Percentiles rank a stretch among this genome's conserved stretches.
Conservation (phyloP, 2,329 filamentous ascomycete genomes). For the Arthrobotrys megalospora region DNA sequence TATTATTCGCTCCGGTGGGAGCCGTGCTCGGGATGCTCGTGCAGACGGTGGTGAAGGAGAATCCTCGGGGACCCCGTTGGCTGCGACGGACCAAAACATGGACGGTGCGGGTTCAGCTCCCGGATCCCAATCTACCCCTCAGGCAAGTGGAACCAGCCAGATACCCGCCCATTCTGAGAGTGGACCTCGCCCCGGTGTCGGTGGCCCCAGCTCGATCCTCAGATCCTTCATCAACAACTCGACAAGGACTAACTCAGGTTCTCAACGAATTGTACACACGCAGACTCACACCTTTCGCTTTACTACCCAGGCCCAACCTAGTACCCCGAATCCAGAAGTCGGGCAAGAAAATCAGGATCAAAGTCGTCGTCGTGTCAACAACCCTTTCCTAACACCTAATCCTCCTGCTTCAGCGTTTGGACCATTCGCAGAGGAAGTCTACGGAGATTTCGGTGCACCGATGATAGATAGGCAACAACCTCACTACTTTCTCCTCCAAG, state of each 20-base stretch:
- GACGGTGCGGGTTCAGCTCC: neutral
- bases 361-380: no score
- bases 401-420: no score
- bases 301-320: neutral
- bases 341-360: no score
- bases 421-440: no score
- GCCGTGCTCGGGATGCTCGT: neutral
- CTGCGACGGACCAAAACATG: neutral
- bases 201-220: neutral
- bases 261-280: constrained; percentile 14
- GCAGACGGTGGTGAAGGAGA: neutral
- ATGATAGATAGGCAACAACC: neutral
- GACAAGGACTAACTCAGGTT: constrained; percentile 8
- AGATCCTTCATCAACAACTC: neutral
- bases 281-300: constrained; percentile 33
- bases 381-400: no score
- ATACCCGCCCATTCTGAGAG: neutral
- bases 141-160: constrained; percentile 31
- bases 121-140: neutral
- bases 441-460: no score
- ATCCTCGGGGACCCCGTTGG: neutral
- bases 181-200: neutral
- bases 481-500: constrained; percentile 45
- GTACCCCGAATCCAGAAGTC: no score
- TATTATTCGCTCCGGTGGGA: constrained; percentile 9